phyloP scores from a whole-genome alignment of 1,284 basidiomycete species.

The Earliella scabrosa region DNA sequence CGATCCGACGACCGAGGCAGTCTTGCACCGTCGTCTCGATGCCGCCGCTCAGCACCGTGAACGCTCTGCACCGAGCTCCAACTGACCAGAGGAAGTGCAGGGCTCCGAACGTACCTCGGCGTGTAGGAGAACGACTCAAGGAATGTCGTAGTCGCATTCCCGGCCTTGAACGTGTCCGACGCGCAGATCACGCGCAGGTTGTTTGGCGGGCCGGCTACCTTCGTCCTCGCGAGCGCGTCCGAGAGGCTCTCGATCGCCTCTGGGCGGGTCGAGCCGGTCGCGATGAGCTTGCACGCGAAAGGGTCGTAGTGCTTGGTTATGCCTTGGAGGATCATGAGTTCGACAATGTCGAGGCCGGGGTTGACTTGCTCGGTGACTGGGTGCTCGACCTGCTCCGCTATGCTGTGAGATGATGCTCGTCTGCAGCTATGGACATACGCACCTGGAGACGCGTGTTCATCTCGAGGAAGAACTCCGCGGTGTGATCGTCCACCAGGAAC shows the following conservation, averaged over 20 bases:
- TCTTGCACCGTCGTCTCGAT: constrained; percentile 70
- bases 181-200: constrained; percentile 54
- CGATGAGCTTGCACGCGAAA: constrained; percentile 58
- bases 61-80: constrained; percentile 39
- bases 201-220: constrained; percentile 56
- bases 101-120: constrained; percentile 40
- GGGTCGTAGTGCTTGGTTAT: constrained; percentile 58
- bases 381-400: constrained; percentile 73
- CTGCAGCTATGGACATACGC: constrained; percentile 18
- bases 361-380: constrained; percentile 65
- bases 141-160: constrained; percentile 59
- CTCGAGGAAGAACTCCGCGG: constrained; percentile 68
- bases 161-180: constrained; percentile 46
- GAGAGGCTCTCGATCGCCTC: constrained; percentile 46
- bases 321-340: constrained; percentile 67
- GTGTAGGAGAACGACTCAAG: constrained; percentile 50
- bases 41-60: constrained; percentile 62
- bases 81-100: not conserved
- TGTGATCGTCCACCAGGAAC: constrained; percentile 64
- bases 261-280: constrained; percentile 43
- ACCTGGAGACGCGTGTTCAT: constrained; percentile 77
- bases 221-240: constrained; percentile 39
- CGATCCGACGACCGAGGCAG: constrained; percentile 58
- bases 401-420: constrained; percentile 75
- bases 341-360: constrained; percentile 65